phyloP scores from a whole-genome alignment of 2,329 filamentous ascomycete genomes.

The Fusarium concolor region DNA sequence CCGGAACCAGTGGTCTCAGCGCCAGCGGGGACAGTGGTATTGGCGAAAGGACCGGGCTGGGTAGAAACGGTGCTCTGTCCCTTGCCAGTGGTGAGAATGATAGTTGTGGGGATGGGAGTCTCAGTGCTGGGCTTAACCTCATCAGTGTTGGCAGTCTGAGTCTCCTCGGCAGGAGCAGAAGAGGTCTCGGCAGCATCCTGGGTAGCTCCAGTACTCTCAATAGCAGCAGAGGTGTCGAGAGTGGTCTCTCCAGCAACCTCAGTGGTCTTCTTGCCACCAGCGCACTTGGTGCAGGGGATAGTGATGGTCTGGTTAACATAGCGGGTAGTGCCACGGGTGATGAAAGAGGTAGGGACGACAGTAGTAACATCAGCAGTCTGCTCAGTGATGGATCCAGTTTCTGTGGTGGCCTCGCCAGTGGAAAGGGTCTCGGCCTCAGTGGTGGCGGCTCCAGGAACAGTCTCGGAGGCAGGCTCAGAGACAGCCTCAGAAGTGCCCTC shows the following conservation, averaged over 20 bases:
- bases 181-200: slow-evolving; percentile 9
- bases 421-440: slow-evolving; percentile 17
- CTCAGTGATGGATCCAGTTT: slow-evolving; percentile 13
- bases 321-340: slow-evolving; percentile 35
- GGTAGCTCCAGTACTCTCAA: slow-evolving; percentile 15
- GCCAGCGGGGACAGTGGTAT: slow-evolving; percentile 30
- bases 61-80: slow-evolving; percentile 25
- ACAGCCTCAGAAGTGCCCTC: slow-evolving; percentile 14
- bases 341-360: slow-evolving; percentile 36
- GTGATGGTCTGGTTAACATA: slow-evolving; percentile 37
- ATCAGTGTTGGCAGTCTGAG: slow-evolving; percentile 23
- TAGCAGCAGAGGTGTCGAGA: slow-evolving; percentile 19
- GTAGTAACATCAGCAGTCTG: slow-evolving; percentile 35
- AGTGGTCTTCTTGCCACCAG: slow-evolving; percentile 24
- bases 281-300: slow-evolving; percentile 37
- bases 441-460: not conserved
- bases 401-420: slow-evolving; percentile 13
- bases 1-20: slow-evolving; percentile 17
- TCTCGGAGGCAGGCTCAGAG: not conserved
- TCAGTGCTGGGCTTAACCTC: slow-evolving; percentile 25
- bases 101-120: slow-evolving; percentile 22
- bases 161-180: slow-evolving; percentile 23
- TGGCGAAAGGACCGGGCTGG: slow-evolving; percentile 32
- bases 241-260: slow-evolving; percentile 20
- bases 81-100: slow-evolving; percentile 37